Evolutionary conservation across 805 yeast genomes (phyloP), one percentile per base, ranked within the genome.

Genomic region (Zygosaccharomyces bailii): DNA sequence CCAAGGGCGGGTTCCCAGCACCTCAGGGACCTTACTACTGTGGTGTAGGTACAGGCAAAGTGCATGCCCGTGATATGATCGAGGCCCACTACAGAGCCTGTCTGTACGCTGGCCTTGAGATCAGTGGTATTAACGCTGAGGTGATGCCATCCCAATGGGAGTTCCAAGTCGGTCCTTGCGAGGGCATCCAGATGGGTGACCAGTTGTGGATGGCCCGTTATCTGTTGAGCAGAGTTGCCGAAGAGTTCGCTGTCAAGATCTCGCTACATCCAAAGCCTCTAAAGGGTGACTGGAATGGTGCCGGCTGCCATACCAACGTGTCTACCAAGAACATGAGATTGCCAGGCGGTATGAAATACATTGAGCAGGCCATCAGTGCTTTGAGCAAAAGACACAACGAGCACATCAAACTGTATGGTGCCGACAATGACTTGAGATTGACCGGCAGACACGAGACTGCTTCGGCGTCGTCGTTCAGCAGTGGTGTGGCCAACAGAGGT

Each of bases 111-210:
- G 98, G 98, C 65, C 70, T 91, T 60, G 74, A 77, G 66, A 83
- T 91, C 57, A 84, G 96, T 43, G 99, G 99, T 76, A 90, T 93
- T 70, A 91, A 93, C 71, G 99, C 98, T 60, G 99, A 91, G 78
- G 99, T 91, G 54, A 93, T 91, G 98, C 99, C 99, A 49, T 89
- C 97, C 50, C 99, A 91, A 79, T 91, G 99, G 99, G 99, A 91
- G 77, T 91, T 86, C 86, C 99, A 91, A 79, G 98, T 91, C 57
- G 99, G 99, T 63, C 98, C 99, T 55, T 88, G 96, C 72, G 79
- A 72, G 55, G 99, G 99, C 65, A 91, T 93, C 68, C 70, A 72
- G 59, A 91, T 91, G 98, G 98, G 97, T 69, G 99, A 91, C 71
- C 84, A 91, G 71, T 80, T 93, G 68, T 91, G 98, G 91, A 79